Evolutionary conservation across 805 yeast genomes (phyloP).

Genomic region (Yarrowia sp.): DNA sequence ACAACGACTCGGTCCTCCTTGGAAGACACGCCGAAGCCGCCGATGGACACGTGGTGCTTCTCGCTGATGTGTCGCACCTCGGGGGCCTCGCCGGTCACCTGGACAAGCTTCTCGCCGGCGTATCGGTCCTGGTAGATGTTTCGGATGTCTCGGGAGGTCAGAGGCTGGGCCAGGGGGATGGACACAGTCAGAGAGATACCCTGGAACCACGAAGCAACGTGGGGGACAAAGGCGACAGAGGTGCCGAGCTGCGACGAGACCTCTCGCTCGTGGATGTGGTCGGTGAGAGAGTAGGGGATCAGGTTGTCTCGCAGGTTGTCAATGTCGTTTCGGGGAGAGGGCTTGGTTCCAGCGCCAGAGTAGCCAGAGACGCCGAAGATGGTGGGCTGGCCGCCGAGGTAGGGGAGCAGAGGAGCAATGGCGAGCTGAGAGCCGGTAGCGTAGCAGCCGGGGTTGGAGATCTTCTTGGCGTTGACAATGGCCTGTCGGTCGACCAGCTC

Average conservation of each 20-base stretch:
- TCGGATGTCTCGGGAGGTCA: constrained; percentile 80
- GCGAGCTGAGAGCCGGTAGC: constrained; percentile 98
- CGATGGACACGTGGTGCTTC: constrained; percentile 91
- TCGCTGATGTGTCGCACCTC: constrained; percentile 87
- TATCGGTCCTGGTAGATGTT: constrained; percentile 84
- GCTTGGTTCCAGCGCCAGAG: constrained; percentile 99
- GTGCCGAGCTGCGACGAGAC: constrained; percentile 75
- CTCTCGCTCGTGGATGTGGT: constrained; percentile 95
- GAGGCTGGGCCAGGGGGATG: constrained; percentile 66
- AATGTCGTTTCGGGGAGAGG: constrained; percentile 91
- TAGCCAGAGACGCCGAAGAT: constrained; percentile 96
- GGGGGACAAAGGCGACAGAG: constrained; percentile 88
- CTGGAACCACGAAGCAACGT: constrained; percentile 99
- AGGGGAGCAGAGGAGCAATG: constrained; percentile 72
- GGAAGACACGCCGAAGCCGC: constrained; percentile 92
- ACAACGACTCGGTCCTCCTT: constrained; percentile 87
- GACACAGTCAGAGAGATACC: constrained; percentile 92
- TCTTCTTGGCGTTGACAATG: constrained; percentile 71
- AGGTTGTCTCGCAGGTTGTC: constrained; percentile 72
- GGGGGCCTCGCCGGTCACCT: constrained; percentile 89
- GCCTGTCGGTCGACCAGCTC: constrained; percentile 66
- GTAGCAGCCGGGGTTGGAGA: constrained; percentile 97
- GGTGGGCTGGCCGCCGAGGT: constrained; percentile 65
- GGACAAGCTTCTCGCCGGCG: constrained; percentile 79
- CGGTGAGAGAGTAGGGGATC: constrained; percentile 93